These are phyloP conservation scores for Aspergillus sclerotioniger DNA, from an alignment of 495 filamentous ascomycete genomes.

Conservation along the genomic window DNA sequence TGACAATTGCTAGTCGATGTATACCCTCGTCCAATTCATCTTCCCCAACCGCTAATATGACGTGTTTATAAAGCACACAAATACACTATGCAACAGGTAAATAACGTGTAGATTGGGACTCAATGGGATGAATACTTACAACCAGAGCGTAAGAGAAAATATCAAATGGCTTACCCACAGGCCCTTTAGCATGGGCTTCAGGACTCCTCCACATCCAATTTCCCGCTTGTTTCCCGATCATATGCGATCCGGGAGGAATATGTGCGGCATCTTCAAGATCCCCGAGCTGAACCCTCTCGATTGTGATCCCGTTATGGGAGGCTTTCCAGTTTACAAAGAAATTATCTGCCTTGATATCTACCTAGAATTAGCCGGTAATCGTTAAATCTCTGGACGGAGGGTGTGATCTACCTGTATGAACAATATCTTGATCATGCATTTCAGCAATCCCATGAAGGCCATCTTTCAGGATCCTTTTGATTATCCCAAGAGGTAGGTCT, in stretches of 20 bases:
- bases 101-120: conserved; percentile 2
- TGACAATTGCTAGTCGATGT: conserved; percentile 45
- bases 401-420: conserved; percentile 39
- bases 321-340: conserved; percentile 28
- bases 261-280: conserved; percentile 47
- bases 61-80: conserved; percentile 25
- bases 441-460: conserved; percentile 42
- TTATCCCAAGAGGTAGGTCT: conserved; percentile 30
- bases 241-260: conserved; percentile 30
- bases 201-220: conserved; percentile 44
- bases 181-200: conserved; percentile 36
- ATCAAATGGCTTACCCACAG: conserved; percentile 37
- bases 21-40: conserved; percentile 35
- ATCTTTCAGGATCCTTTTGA: conserved; percentile 45
- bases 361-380: background rate
- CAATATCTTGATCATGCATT: conserved; percentile 48
- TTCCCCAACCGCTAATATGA: conserved; percentile 28
- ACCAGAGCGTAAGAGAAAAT: conserved; percentile 45
- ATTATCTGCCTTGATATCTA: conserved; percentile 36
- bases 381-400: too few species aligned
- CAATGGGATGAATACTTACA: conserved; percentile 26
- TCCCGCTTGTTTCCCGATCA: conserved; percentile 34
- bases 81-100: conserved; percentile 24
- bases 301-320: conserved; percentile 26
- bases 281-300: conserved; percentile 38